These are phyloP conservation scores for Paraphoma sp. DNA, from an alignment of 2,329 filamentous ascomycete species.

Conservation along the genomic window DNA sequence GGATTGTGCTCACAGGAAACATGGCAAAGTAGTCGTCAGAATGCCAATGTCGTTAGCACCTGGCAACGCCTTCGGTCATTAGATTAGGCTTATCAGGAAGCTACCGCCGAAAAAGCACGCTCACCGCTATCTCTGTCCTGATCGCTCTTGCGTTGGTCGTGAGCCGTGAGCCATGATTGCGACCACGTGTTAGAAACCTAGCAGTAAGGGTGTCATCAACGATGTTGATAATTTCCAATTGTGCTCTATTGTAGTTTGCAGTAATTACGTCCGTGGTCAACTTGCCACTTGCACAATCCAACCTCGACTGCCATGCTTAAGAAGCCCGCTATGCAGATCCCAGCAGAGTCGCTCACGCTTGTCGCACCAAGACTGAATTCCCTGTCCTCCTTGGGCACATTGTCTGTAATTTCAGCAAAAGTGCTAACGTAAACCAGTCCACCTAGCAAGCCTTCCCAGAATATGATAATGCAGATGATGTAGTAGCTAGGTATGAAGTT, in stretches of 20 bases:
- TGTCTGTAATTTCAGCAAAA: conserved; percentile 91
- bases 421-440: conserved; percentile 89
- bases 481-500: conserved; percentile 86
- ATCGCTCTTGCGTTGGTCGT: conserved; percentile 10
- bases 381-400: conserved; percentile 75
- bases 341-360: conserved; percentile 88
- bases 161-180: conserved; percentile 1
- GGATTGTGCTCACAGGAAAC: conserved; percentile 2
- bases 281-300: conserved; percentile 83
- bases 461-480: conserved; percentile 81
- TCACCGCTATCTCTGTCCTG: conserved; percentile 30
- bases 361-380: conserved; percentile 93
- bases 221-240: too few species aligned
- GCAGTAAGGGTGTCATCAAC: too few species aligned
- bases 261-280: conserved; percentile 74
- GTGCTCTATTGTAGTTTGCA: conserved; percentile 44
- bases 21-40: conserved; percentile 9
- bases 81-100: conserved; percentile 20
- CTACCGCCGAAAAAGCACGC: conserved; percentile 12
- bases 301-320: conserved; percentile 84
- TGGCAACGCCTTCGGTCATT: not conserved
- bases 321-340: conserved; percentile 88
- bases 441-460: conserved; percentile 93
- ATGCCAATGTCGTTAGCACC: conserved; percentile 14
- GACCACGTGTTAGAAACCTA: conserved; percentile 17